These are phyloP conservation scores for Petunia hybrid DNA, from an alignment of 305 asterid genomes.

Conservation along the genomic window DNA sequence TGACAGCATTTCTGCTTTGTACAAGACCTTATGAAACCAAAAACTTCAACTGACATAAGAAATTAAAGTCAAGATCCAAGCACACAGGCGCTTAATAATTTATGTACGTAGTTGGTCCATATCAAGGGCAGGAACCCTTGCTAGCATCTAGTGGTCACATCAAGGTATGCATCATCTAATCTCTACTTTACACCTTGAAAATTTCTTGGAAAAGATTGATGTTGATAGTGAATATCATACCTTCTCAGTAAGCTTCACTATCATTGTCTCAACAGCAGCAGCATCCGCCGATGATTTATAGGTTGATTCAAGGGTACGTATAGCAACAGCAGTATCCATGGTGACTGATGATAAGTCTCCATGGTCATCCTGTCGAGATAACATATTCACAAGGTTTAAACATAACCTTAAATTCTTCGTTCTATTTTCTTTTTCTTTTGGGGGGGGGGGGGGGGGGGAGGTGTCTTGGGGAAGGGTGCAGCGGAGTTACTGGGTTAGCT, in stretches of 20 bases:
- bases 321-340: slow-evolving; percentile 99
- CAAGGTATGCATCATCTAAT: background rate
- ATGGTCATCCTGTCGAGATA: slow-evolving; percentile 80
- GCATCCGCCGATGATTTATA: slow-evolving; percentile 93
- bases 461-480: background rate
- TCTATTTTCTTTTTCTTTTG: too few species aligned
- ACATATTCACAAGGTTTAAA: slow-evolving; percentile 16
- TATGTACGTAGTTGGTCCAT: slow-evolving; percentile 18
- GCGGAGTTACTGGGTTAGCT: slow-evolving; percentile 1
- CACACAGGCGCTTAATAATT: background rate
- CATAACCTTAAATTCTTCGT: too few species aligned
- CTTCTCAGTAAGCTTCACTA: slow-evolving; percentile 84
- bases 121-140: background rate
- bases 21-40: slow-evolving; percentile 3
- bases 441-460: too few species aligned
- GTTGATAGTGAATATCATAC: slow-evolving; percentile 41
- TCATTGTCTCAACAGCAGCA: slow-evolving; percentile 88
- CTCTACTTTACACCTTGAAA: background rate
- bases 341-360: slow-evolving; percentile 94
- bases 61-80: background rate
- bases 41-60: slow-evolving; percentile 12
- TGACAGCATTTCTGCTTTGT: background rate
- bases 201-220: background rate
- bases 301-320: slow-evolving; percentile 97
- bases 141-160: slow-evolving; percentile 18